Conservation (phyloP, 495 filamentous ascomycete genomes). For the Pyrenula massariospora region DNA sequence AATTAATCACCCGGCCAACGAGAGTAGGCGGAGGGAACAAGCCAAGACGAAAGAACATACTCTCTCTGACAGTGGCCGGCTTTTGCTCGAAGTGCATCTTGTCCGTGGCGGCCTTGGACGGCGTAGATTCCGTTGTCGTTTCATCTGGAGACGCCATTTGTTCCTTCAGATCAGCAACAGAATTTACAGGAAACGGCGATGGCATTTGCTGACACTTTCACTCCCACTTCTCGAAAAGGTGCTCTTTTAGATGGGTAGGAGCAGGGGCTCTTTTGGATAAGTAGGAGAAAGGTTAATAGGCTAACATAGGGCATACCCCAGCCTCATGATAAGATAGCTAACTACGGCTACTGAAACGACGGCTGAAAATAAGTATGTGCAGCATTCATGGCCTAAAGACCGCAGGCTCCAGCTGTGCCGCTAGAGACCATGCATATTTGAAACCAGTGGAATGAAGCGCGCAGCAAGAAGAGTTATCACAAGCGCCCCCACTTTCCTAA, state of each 20-base stretch:
- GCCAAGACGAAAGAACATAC: neutral
- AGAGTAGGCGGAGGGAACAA: neutral
- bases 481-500: neutral
- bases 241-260: too few relatives aligned
- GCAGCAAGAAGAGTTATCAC: neutral
- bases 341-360: neutral
- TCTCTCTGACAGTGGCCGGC: neutral
- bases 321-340: neutral
- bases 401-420: neutral
- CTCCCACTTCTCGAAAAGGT: too few relatives aligned
- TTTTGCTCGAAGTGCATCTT: neutral
- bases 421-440: neutral
- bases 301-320: neutral
- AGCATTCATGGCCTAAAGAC: neutral
- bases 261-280: too few relatives aligned
- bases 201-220: too few relatives aligned
- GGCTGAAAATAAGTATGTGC: neutral
- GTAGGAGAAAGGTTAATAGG: too few relatives aligned
- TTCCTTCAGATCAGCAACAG: neutral
- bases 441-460: neutral
- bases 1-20: neutral
- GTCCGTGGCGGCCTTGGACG: neutral
- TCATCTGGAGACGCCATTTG: neutral
- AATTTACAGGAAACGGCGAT: too few relatives aligned
- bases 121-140: neutral